Evolutionary conservation across 129 eudicot genomes (phyloP).

Genomic region (Helichrysum umbraculigerum): DNA sequence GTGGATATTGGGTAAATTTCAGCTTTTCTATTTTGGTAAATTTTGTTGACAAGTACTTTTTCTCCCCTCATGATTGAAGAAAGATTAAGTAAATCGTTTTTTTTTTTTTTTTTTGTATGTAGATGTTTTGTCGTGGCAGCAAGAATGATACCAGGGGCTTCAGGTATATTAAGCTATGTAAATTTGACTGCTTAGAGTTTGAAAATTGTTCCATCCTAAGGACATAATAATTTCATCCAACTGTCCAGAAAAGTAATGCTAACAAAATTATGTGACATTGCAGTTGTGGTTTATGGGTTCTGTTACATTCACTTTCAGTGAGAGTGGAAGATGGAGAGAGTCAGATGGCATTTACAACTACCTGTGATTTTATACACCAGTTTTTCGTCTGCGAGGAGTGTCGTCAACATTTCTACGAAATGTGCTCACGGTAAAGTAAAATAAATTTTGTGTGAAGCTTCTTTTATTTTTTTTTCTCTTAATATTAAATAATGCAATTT

Average conservation of each 20-base stretch:
- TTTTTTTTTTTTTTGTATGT: slow-evolving; percentile 28
- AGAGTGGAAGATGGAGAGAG: slow-evolving; percentile 89
- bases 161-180: slow-evolving; percentile 48
- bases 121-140: slow-evolving; percentile 98
- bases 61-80: neutral
- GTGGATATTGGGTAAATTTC: slow-evolving; percentile 78
- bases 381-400: slow-evolving; percentile 94
- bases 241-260: neutral
- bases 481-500: neutral
- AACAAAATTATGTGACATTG: slow-evolving; percentile 16
- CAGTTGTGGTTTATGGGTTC: slow-evolving; percentile 98
- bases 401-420: slow-evolving; percentile 71
- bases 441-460: neutral
- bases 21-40: slow-evolving; percentile 5
- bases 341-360: slow-evolving; percentile 73
- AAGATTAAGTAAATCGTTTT: neutral
- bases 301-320: slow-evolving; percentile 89
- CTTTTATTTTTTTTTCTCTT: neutral
- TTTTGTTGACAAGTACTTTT: neutral
- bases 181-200: slow-evolving; percentile 11
- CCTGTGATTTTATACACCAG: slow-evolving; percentile 77
- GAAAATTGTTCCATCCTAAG: neutral
- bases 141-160: slow-evolving; percentile 89
- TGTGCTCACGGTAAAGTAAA: slow-evolving; percentile 81
- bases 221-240: neutral